A percentile compares a stretch with the other conserved stretches of the same genome.
These are phyloP conservation scores for Elymus sibiricus DNA, from an alignment of 176 grass and related monocot species.

Conservation along the genomic window DNA sequence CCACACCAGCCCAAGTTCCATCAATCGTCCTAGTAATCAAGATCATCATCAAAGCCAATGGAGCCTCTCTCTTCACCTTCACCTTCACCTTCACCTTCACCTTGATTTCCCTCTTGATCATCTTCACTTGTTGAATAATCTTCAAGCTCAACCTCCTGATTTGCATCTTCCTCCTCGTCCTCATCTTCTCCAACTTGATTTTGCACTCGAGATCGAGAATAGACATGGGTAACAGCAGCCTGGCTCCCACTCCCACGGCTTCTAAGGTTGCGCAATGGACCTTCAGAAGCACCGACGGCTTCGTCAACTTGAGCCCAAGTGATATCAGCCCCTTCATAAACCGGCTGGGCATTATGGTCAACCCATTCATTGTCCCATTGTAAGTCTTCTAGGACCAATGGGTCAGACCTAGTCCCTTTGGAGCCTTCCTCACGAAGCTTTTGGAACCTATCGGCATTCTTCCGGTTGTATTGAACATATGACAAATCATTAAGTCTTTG, in stretches of 20 bases:
- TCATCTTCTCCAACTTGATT: background rate
- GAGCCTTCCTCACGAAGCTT: background rate
- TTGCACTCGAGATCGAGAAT: background rate
- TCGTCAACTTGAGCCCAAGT: background rate
- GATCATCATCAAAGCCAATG: background rate
- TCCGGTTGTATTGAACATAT: background rate
- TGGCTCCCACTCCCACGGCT: background rate
- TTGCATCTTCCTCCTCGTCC: background rate
- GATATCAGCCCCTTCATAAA: background rate
- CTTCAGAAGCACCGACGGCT: background rate
- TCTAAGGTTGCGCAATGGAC: background rate
- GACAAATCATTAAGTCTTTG: background rate
- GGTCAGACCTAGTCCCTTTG: background rate
- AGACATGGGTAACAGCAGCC: background rate
- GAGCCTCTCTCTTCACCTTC: background rate
- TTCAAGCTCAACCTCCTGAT: background rate
- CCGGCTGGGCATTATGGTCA: background rate
- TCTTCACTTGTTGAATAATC: constrained; percentile 2
- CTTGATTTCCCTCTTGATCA: background rate
- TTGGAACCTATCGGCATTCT: background rate
- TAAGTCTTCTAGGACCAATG: background rate
- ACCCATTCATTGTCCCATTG: constrained; percentile 8
- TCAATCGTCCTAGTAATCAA: background rate
- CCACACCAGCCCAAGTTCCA: background rate
- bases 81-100: background rate